Evolutionary conservation across 1,139 yeast species (phyloP).

Genomic region (Geotrichum carabidarum): DNA sequence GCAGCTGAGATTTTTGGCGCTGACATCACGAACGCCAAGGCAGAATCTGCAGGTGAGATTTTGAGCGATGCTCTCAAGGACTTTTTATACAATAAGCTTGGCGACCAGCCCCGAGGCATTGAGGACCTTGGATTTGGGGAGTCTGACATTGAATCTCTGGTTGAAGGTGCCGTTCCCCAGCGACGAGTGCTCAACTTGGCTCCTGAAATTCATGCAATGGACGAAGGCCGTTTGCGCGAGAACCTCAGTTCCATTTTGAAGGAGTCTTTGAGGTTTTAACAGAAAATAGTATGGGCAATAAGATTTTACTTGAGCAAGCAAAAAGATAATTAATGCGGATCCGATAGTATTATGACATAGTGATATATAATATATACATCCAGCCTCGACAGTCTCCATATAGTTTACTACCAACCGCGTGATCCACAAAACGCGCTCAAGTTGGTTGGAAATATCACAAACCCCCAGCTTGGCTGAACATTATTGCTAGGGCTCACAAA

Average conservation of each 20-base stretch:
- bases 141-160: conserved; percentile 36
- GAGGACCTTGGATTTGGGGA: conserved; percentile 36
- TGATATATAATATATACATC: no score
- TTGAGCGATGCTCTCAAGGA: conserved; percentile 37
- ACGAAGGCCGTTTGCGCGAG: conserved; percentile 32
- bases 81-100: conserved; percentile 37
- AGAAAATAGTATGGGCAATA: neutral
- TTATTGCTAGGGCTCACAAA: no score
- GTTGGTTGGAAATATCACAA: no score
- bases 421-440: no score
- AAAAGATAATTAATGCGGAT: no score
- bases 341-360: no score
- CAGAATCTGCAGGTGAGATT: conserved; percentile 41
- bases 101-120: conserved; percentile 39
- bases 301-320: neutral
- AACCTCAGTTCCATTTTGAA: conserved; percentile 28
- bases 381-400: no score
- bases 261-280: conserved; percentile 24
- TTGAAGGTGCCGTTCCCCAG: conserved; percentile 42
- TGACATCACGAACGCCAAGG: conserved; percentile 37
- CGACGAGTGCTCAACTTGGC: conserved; percentile 39
- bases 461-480: no score
- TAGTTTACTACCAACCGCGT: no score
- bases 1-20: conserved; percentile 41
- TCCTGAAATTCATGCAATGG: conserved; percentile 32